phyloP scores from a whole-genome alignment of 441 rosid genomes.

The Aquilaria agallochum region DNA sequence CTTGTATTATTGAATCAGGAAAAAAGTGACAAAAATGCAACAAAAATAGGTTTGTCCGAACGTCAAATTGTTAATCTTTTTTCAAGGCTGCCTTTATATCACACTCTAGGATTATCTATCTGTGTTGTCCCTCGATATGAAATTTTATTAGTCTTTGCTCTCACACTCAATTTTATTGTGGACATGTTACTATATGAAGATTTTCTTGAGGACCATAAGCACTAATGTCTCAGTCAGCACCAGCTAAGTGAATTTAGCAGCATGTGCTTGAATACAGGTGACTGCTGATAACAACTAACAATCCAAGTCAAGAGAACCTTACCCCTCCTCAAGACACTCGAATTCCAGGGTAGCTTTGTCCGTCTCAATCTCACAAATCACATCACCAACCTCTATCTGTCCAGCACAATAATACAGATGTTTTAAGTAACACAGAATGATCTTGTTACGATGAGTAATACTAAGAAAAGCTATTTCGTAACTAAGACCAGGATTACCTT shows the following conservation, averaged over 20 bases:
- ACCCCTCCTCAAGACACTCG: conserved; percentile 98
- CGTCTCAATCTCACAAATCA: conserved; percentile 97
- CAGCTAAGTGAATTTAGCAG: not conserved
- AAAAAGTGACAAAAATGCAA: no score
- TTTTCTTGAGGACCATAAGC: not conserved
- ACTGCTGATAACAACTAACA: conserved; percentile 1
- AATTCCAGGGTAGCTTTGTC: conserved; percentile 99
- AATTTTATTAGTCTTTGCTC: no score
- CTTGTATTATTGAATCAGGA: no score
- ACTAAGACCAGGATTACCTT: conserved; percentile 43
- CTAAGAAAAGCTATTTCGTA: no score
- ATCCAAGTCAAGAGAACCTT: conserved; percentile 24
- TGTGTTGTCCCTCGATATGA: no score
- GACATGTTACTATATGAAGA: conserved; percentile 1
- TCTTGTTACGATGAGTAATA: no score
- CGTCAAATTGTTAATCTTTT: no score
- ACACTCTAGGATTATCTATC: no score
- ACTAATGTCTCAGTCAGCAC: conserved; percentile 4
- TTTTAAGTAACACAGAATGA: conserved; percentile 14
- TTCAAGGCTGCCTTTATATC: no score
- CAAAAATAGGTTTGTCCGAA: no score
- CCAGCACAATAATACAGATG: conserved; percentile 16
- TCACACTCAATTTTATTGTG: no score
- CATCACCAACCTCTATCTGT: conserved; percentile 97
- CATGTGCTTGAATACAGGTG: not conserved